Conservation (phyloP, 2,329 filamentous ascomycete genomes). For the Cordyceps javanica region DNA sequence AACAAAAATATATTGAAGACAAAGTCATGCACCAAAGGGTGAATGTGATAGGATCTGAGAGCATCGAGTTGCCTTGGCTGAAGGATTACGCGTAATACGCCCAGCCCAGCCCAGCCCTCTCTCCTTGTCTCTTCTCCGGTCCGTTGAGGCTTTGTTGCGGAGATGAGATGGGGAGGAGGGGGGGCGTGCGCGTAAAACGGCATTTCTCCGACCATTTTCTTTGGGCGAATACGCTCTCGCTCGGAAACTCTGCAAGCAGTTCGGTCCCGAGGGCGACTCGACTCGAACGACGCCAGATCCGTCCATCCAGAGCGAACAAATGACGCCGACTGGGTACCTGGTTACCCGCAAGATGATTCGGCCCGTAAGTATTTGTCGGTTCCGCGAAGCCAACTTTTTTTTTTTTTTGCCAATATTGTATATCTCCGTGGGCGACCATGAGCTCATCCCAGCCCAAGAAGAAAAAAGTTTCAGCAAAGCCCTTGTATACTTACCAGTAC, state of each 20-base stretch:
- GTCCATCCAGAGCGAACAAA: not conserved
- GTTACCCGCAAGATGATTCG: not conserved
- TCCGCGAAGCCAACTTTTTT: no score
- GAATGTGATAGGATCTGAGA: not conserved
- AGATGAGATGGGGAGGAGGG: not conserved
- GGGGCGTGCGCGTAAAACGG: constrained; percentile 3
- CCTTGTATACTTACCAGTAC: no score
- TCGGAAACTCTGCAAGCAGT: not conserved
- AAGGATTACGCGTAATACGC: constrained; percentile 11
- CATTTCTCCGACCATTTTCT: not conserved
- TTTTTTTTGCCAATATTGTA: no score
- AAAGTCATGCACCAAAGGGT: not conserved
- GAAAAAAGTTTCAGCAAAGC: no score
- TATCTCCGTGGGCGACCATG: no score
- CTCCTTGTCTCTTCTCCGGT: not conserved
- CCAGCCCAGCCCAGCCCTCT: no score
- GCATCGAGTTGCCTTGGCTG: not conserved
- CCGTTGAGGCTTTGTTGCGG: not conserved
- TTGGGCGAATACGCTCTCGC: not conserved
- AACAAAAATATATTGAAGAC: not conserved
- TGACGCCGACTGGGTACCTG: not conserved
- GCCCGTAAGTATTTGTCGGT: no score
- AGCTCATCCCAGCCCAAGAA: no score
- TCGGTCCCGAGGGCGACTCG: constrained; percentile 3
- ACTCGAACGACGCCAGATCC: not conserved